Evolutionary conservation across 179 eudicot genomes (phyloP).

Genomic region (Beta corolliflora): DNA sequence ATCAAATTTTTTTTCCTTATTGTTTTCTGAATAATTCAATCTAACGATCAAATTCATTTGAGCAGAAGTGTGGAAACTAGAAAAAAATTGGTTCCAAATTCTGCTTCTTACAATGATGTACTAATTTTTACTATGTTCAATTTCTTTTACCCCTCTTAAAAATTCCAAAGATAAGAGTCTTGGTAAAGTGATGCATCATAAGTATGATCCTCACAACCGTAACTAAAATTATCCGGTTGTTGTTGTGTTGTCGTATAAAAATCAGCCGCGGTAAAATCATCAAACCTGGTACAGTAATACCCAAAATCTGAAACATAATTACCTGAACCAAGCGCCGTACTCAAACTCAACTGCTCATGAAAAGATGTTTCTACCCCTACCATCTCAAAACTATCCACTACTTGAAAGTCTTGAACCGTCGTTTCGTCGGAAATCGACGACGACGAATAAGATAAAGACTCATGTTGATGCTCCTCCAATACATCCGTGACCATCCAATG

Average conservation of each 20-base stretch:
- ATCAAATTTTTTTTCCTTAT: not conserved
- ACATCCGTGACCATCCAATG: not conserved
- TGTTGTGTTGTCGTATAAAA: slow-evolving; percentile 27
- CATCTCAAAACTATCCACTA: slow-evolving; percentile 17
- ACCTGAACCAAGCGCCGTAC: slow-evolving; percentile 37
- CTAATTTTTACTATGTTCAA: not conserved
- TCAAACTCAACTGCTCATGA: slow-evolving; percentile 29
- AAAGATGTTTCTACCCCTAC: slow-evolving; percentile 37
- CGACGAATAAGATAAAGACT: slow-evolving; percentile 10
- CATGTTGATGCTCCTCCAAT: not conserved
- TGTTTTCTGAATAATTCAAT: not conserved
- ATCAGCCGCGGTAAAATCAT: slow-evolving; percentile 22
- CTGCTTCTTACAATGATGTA: not conserved
- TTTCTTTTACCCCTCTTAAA: slow-evolving; percentile 19
- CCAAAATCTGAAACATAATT: slow-evolving; percentile 42
- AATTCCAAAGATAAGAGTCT: slow-evolving; percentile 61
- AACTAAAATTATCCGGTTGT: slow-evolving; percentile 18
- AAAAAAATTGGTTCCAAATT: slow-evolving; percentile 14
- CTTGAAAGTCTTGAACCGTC: slow-evolving; percentile 12
- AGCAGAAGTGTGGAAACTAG: slow-evolving; percentile 12
- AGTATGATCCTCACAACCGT: slow-evolving; percentile 28
- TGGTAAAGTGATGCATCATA: slow-evolving; percentile 34
- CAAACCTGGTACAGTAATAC: slow-evolving; percentile 41
- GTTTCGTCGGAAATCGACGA: slow-evolving; percentile 43
- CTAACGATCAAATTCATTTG: not conserved